phyloP scores from a whole-genome alignment of 345 rosid genomes.

The Gossypium mustelinum region DNA sequence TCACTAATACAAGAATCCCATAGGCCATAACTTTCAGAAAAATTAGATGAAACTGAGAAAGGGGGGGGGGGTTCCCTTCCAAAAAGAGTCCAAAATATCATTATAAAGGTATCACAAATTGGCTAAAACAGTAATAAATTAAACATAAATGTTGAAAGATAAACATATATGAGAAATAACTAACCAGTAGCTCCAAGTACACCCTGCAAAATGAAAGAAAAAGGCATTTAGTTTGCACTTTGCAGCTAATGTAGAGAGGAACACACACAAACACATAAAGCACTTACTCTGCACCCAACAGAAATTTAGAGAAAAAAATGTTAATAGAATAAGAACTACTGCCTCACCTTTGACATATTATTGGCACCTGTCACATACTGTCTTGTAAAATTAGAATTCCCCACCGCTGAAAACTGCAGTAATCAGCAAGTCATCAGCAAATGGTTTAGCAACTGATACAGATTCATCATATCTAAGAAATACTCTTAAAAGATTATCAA shows the following conservation, averaged over 20 bases:
- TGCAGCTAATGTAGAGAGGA: neutral
- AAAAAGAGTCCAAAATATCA: neutral
- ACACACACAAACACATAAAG: slow-evolving; percentile 2
- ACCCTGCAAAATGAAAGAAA: slow-evolving; percentile 40
- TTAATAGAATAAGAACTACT: slow-evolving; percentile 7
- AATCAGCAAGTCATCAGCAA: slow-evolving; percentile 9
- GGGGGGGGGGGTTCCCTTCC: neutral
- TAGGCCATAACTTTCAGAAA: neutral
- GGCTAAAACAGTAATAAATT: neutral
- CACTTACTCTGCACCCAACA: slow-evolving; percentile 27
- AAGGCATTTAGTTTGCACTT: slow-evolving; percentile 30
- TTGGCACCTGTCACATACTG: slow-evolving; percentile 23
- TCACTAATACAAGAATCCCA: neutral
- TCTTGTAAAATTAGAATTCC: slow-evolving; percentile 23
- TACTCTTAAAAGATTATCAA: neutral
- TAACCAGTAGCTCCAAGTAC: slow-evolving; percentile 48
- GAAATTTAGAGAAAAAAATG: slow-evolving; percentile 1
- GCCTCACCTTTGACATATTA: slow-evolving; percentile 30
- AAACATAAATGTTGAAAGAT: neutral
- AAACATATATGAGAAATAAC: slow-evolving; percentile 21
- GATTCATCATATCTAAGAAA: slow-evolving; percentile 9
- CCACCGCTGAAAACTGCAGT: slow-evolving; percentile 30
- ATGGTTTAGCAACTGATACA: slow-evolving; percentile 7
- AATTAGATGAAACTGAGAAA: neutral
- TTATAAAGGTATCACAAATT: neutral